Evolutionary conservation across 2,329 filamentous ascomycete genomes (phyloP).

Genomic region (Pseudopyrenochaeta lycopersici): DNA sequence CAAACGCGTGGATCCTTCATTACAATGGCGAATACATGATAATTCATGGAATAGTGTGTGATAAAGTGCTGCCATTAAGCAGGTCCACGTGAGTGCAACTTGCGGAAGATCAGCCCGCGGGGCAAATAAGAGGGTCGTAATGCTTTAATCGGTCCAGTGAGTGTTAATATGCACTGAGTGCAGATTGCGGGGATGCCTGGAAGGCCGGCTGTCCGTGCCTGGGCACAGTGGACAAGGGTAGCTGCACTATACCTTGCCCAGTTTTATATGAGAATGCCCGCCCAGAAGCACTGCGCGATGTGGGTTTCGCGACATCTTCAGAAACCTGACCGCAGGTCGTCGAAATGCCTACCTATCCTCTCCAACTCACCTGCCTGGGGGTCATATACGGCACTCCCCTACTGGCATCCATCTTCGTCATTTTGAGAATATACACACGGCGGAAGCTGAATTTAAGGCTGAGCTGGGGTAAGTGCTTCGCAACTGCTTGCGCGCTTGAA

Average conservation of each 20-base stretch:
- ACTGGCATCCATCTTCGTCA: conserved; percentile 45
- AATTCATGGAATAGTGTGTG: conserved; percentile 1
- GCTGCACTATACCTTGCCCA: conserved; percentile 16
- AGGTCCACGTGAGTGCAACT: conserved; percentile 20
- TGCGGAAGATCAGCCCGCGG: conserved; percentile 20
- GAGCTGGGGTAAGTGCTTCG: conserved; percentile 43
- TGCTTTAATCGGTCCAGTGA: conserved; percentile 22
- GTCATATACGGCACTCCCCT: conserved; percentile 47
- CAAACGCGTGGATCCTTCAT: conserved; percentile 7
- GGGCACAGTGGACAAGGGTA: conserved; percentile 21
- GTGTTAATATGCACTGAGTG: conserved; percentile 27
- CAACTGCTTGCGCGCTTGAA: conserved; percentile 7
- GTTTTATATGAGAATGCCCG: conserved; percentile 40
- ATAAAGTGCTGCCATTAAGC: conserved; percentile 16
- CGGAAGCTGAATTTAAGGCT: conserved; percentile 47
- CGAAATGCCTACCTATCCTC: conserved; percentile 49
- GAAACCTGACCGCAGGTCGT: conserved; percentile 31
- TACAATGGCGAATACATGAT: conserved; percentile 5
- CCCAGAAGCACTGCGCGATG: conserved; percentile 36
- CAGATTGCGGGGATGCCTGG: conserved; percentile 20
- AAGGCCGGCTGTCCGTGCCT: conserved; percentile 25
- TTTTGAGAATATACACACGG: conserved; percentile 47
- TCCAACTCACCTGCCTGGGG: conserved; percentile 49
- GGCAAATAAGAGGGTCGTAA: conserved; percentile 18
- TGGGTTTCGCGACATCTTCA: conserved; percentile 39